phyloP scores from a whole-genome alignment of 2,329 filamentous ascomycete genomes.

The Capronia epimyces region DNA sequence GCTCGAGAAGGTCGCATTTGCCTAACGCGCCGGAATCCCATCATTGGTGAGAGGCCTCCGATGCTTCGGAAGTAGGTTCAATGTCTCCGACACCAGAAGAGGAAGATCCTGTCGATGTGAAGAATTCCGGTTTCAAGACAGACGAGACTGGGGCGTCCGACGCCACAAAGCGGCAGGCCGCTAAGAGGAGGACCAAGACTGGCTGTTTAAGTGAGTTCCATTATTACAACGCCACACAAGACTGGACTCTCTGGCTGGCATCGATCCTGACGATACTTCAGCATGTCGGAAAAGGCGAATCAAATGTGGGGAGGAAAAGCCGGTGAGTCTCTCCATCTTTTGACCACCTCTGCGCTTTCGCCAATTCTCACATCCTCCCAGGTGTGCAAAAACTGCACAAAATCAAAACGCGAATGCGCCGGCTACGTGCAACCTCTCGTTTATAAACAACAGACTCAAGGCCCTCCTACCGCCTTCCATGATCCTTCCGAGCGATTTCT shows the following conservation, averaged over 20 bases:
- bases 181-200: constrained; percentile 77
- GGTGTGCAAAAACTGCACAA: constrained; percentile 42
- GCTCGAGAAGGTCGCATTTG: no score
- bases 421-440: constrained; percentile 25
- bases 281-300: constrained; percentile 91
- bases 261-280: constrained; percentile 34
- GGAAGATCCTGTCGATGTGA: constrained; percentile 16
- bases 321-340: constrained; percentile 27
- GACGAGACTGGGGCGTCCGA: constrained; percentile 9
- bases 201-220: constrained; percentile 71
- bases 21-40: not conserved
- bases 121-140: constrained; percentile 42
- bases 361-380: constrained; percentile 6
- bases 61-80: not conserved
- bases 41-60: not conserved
- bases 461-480: not conserved
- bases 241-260: not conserved
- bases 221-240: not conserved
- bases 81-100: constrained; percentile 22
- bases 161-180: constrained; percentile 28
- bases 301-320: constrained; percentile 83
- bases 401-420: constrained; percentile 44
- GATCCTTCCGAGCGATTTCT: constrained; percentile 1
- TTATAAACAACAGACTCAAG: constrained; percentile 23
- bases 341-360: not conserved